Evolutionary conservation across 768 basidiomycete genomes (phyloP).

Genomic region (Termitomyces sp.): DNA sequence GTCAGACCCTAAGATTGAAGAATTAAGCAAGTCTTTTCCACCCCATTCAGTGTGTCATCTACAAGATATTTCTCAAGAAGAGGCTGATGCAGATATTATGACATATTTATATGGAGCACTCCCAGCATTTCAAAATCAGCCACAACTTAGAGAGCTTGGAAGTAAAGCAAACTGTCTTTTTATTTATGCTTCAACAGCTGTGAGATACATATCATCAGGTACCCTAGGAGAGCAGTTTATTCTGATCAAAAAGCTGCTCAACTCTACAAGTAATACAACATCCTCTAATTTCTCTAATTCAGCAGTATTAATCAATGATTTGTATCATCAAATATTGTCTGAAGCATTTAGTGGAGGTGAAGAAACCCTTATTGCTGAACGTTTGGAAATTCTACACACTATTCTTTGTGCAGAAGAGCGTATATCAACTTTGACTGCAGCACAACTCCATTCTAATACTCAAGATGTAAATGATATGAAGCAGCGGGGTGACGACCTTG

Average conservation of each 20-base stretch:
- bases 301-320: background rate
- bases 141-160: background rate
- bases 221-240: background rate
- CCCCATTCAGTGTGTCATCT: slow-evolving; percentile 11
- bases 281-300: background rate
- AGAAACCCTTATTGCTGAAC: background rate
- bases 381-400: slow-evolving; percentile 15
- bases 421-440: slow-evolving; percentile 10
- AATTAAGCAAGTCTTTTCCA: slow-evolving; percentile 12
- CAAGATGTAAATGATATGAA: background rate
- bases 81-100: background rate
- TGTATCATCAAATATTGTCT: background rate
- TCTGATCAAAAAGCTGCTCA: background rate
- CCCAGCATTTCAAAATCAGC: background rate
- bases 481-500: slow-evolving; percentile 2
- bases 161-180: background rate
- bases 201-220: background rate
- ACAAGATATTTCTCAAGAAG: background rate
- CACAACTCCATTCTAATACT: slow-evolving; percentile 2
- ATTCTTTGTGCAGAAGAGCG: slow-evolving; percentile 4
- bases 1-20: slow-evolving; percentile 8
- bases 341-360: background rate
- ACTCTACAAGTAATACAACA: background rate
- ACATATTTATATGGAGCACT: background rate
- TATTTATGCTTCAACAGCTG: background rate